Evolutionary conservation across 805 yeast species (phyloP), one percentile per base, ranked within the genome.

Genomic region (Metschnikowia matae): DNA sequence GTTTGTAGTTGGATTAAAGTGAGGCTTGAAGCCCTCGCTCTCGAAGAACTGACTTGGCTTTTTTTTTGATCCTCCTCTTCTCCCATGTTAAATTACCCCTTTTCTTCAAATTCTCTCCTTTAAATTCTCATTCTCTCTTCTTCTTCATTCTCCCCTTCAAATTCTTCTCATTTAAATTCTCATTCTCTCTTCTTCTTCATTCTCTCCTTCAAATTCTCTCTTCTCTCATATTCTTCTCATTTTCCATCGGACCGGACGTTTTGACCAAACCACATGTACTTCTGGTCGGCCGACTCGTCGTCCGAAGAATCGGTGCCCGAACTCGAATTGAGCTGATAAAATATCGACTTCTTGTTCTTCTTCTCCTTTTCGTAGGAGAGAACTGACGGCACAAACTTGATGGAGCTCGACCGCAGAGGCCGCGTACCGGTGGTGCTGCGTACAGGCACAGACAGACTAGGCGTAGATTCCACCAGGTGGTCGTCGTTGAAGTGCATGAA

Each of bases 221-320:
- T 23, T 8, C 10, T 26, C 29, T 26, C 29, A 23, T 23, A 23
- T 7, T 23, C 29, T 8, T 23, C 29, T 26, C 26, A 41, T 5
- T 13, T 41, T 18, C 20, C 23, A 23, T 36, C 46, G 15, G 40
- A 8, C 14, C 52, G 54, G 55, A 62, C 60, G 53, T 70, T 71
- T 55, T 66, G 68, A 10, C 76, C 75, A 60, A 71, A 69, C 75
- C 77, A 71, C 52, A 65, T 57, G 55, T 65, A 65, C 51, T 62
- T 62, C 39, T 53, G 52, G 13, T 48, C 54, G 17, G 31, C 35
- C 36, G 50, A 52, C 41, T 58, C 54, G 17, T 49, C 55, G 29
- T 54, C 58, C 46, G 46, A 49, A 10, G 50, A 44, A 14, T 54
- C 57, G 36, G 46, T 49, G 14, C 50, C 51, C 4, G 56, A 44